A percentile compares a stretch with the other conserved stretches of the same genome.
Conservation (phyloP, 2,329 filamentous ascomycete genomes). For the Pseudohalonectria lignicola region DNA sequence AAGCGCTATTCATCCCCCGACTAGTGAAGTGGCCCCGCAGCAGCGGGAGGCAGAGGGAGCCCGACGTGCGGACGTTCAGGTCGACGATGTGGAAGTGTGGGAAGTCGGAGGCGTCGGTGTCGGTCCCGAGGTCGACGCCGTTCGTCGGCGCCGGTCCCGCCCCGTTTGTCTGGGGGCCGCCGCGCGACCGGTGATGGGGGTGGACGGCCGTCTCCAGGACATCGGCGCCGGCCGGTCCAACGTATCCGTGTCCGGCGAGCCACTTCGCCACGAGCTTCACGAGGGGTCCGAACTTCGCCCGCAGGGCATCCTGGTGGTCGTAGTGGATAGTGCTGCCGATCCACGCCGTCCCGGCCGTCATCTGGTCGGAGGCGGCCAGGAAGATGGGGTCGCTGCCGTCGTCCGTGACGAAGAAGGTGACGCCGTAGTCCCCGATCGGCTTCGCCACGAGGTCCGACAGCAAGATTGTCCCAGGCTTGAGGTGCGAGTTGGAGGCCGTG, state of each 20-base stretch:
- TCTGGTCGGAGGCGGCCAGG: conserved; percentile 21
- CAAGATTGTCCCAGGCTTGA: conserved; percentile 19
- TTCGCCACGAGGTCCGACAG: conserved; percentile 19
- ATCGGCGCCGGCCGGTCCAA: conserved; percentile 21
- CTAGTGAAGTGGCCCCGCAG: conserved; percentile 16
- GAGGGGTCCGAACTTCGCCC: conserved; percentile 14
- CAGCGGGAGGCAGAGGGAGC: conserved; percentile 17
- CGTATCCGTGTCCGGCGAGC: conserved; percentile 17
- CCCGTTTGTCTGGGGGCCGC: too few relatives aligned
- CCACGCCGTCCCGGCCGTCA: conserved; percentile 21
- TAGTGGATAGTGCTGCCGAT: conserved; percentile 22
- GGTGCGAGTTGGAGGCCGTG: conserved; percentile 16
- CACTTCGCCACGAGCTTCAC: conserved; percentile 13
- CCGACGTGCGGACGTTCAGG: conserved; percentile 21
- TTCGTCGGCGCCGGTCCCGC: too few relatives aligned
- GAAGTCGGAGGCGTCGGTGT: conserved; percentile 1
- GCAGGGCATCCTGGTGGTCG: conserved; percentile 15
- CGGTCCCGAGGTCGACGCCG: conserved; percentile 3
- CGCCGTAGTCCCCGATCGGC: conserved; percentile 18
- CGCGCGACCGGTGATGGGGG: too few relatives aligned
- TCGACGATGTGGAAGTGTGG: conserved; percentile 16
- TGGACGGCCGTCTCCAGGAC: conserved; percentile 15
- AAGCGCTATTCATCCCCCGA: conserved; percentile 14
- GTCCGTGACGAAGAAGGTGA: conserved; percentile 22
- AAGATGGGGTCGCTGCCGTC: conserved; percentile 13